These are phyloP conservation scores for Ananas comosus DNA, from an alignment of 176 grass and related monocot genomes.

Conservation along the genomic window DNA sequence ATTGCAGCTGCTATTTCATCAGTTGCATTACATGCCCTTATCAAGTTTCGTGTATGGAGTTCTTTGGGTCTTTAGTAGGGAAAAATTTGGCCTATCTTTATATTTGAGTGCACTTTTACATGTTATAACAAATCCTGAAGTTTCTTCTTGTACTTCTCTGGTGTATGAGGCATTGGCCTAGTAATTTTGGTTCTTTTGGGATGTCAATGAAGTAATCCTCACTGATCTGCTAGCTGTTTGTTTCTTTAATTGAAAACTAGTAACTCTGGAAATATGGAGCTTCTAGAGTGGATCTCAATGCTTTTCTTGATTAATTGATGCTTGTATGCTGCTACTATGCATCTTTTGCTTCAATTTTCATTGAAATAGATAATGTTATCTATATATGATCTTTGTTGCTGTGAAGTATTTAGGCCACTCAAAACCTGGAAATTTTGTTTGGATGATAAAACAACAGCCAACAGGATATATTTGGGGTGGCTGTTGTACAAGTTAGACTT, in stretches of 20 bases:
- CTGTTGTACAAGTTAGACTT: neutral
- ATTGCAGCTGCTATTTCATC: conserved; percentile 1
- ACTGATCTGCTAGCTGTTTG: neutral
- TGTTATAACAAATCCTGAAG: neutral
- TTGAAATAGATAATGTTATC: neutral
- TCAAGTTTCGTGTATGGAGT: neutral
- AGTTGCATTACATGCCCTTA: neutral
- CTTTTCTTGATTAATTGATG: neutral
- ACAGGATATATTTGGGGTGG: no score
- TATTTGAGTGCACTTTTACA: neutral
- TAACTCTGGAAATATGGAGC: neutral
- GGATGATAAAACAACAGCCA: no score
- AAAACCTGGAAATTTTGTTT: no score
- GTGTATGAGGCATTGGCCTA: neutral
- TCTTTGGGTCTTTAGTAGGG: neutral
- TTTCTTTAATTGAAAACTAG: neutral
- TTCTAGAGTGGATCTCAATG: neutral
- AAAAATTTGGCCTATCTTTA: neutral
- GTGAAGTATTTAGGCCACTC: no score
- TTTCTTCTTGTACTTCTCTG: neutral
- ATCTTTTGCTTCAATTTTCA: neutral
- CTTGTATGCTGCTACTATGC: neutral
- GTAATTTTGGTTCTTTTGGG: no score
- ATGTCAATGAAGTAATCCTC: neutral
- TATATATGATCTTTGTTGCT: no score